phyloP scores from a whole-genome alignment of 169 alveolate species.

The Eimeria zaria region DNA sequence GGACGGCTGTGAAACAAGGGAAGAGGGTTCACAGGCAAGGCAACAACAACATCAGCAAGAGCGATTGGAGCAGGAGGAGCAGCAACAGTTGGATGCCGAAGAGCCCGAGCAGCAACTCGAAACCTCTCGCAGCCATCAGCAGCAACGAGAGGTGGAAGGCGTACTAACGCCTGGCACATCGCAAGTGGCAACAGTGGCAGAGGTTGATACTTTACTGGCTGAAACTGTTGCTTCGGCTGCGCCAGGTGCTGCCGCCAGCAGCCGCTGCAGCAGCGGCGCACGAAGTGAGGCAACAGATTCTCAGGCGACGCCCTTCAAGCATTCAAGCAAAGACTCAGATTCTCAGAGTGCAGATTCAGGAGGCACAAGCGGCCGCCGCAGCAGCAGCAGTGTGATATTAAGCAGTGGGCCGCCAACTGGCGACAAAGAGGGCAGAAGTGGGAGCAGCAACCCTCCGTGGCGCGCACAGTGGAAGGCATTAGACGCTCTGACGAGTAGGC shows the following conservation, averaged over 20 bases:
- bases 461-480: constrained; percentile 67
- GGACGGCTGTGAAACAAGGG: background rate
- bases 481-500: constrained; percentile 44
- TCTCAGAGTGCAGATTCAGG: constrained; percentile 19
- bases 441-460: constrained; percentile 37
- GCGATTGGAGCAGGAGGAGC: background rate
- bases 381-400: background rate
- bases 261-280: constrained; percentile 49
- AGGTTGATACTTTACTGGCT: background rate
- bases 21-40: constrained; percentile 2
- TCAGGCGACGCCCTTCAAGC: background rate
- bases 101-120: constrained; percentile 5
- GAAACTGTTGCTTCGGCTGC: background rate
- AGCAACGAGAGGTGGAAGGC: constrained; percentile 16
- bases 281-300: background rate
- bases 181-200: background rate
- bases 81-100: background rate
- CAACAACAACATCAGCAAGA: constrained; percentile 27
- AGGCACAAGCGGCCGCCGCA: constrained; percentile 2
- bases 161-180: background rate
- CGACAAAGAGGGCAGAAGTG: background rate
- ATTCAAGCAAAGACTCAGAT: background rate
- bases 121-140: background rate
- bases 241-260: background rate
- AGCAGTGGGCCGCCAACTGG: background rate